Conservation (phyloP, 2,329 filamentous ascomycete genomes). For the Claviceps maximensis region DNA sequence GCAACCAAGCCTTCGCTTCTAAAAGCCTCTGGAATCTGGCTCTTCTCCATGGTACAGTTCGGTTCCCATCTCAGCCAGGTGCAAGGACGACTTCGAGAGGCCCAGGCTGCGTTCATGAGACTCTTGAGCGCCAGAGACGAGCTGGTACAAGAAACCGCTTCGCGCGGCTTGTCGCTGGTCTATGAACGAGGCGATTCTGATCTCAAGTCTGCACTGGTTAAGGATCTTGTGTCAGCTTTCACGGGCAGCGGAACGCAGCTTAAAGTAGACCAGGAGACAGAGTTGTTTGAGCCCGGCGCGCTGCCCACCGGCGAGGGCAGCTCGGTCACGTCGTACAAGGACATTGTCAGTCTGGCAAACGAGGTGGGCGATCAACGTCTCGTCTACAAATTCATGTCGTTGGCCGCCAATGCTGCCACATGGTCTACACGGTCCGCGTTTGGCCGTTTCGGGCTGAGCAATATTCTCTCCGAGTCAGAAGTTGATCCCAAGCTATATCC, state of each 20-base stretch:
- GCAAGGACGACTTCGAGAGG: slow-evolving; percentile 60
- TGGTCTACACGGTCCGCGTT: slow-evolving; percentile 97
- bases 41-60: slow-evolving; percentile 82
- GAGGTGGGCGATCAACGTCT: slow-evolving; percentile 92
- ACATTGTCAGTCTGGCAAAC: slow-evolving; percentile 89
- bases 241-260: slow-evolving; percentile 63
- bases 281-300: slow-evolving; percentile 84
- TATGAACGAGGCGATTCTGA: slow-evolving; percentile 82
- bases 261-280: slow-evolving; percentile 80
- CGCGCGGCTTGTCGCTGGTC: slow-evolving; percentile 77
- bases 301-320: slow-evolving; percentile 80
- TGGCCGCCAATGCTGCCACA: slow-evolving; percentile 88
- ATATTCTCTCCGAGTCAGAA: slow-evolving; percentile 75
- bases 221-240: slow-evolving; percentile 79
- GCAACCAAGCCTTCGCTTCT: slow-evolving; percentile 78
- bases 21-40: slow-evolving; percentile 90
- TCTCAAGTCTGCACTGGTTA: slow-evolving; percentile 70
- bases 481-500: slow-evolving; percentile 90
- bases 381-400: slow-evolving; percentile 97
- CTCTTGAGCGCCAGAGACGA: slow-evolving; percentile 83
- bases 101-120: slow-evolving; percentile 76
- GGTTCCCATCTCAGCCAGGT: slow-evolving; percentile 68
- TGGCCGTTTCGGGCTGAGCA: slow-evolving; percentile 83
- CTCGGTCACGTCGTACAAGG: slow-evolving; percentile 90
- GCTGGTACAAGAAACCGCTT: slow-evolving; percentile 89